These are phyloP conservation scores for Hericium erinaceus DNA, from an alignment of 768 basidiomycete genomes.

Conservation along the genomic window DNA sequence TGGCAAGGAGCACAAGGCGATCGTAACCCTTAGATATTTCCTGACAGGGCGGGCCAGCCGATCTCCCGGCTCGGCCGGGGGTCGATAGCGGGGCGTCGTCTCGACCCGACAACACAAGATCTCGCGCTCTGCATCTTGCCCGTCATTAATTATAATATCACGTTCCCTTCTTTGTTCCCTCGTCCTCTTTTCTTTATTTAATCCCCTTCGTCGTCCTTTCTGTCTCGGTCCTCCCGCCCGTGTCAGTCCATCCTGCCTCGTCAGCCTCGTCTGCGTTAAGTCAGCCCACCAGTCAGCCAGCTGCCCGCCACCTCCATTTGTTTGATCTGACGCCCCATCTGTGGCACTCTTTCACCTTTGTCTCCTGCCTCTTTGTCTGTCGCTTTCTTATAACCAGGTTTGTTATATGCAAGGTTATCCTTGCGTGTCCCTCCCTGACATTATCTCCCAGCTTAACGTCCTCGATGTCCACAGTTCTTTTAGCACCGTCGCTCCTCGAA, in stretches of 20 bases:
- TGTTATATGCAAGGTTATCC: too few species aligned
- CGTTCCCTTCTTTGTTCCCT: neutral
- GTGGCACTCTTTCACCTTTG: neutral
- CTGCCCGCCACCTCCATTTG: neutral
- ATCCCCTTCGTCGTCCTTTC: neutral
- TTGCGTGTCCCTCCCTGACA: too few species aligned
- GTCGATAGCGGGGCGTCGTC: neutral
- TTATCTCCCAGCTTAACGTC: too few species aligned
- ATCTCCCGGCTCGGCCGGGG: too few species aligned
- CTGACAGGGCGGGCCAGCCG: neutral
- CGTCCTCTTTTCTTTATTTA: neutral
- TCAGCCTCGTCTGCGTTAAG: too few species aligned
- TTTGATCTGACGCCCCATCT: neutral
- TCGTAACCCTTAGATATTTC: neutral
- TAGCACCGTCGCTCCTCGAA: too few species aligned
- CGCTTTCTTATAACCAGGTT: too few species aligned
- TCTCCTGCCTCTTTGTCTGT: too few species aligned
- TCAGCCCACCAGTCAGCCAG: neutral
- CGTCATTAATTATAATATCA: neutral
- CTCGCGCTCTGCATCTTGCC: neutral
- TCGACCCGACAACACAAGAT: neutral
- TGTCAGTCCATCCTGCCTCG: neutral
- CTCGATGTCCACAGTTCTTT: too few species aligned
- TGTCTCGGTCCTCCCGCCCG: neutral
- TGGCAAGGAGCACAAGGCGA: neutral